A percentile compares a stretch with the other conserved stretches of the same genome.
These are phyloP conservation scores for California macrophylla DNA, from an alignment of 441 rosid species.

Conservation along the genomic window DNA sequence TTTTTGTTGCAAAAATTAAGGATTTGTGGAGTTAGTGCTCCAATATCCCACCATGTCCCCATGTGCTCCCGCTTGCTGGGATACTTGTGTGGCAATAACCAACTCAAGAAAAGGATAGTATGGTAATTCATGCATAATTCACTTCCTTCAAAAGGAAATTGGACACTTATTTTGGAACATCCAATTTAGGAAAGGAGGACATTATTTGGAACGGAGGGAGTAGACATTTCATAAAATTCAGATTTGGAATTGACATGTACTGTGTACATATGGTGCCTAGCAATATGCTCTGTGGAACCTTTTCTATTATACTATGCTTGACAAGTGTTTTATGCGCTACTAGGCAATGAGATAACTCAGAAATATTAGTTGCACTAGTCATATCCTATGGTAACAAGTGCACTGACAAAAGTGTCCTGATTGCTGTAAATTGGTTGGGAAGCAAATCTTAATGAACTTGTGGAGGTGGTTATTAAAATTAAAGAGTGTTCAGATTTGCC, in stretches of 20 bases:
- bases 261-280: not conserved
- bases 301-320: not conserved
- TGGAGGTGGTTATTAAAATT: not conserved
- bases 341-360: not conserved
- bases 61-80: not conserved
- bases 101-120: not conserved
- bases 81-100: not conserved
- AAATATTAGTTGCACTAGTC: not conserved
- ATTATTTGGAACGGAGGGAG: too few relatives aligned
- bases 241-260: not conserved
- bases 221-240: not conserved
- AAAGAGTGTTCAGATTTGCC: not conserved
- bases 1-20: not conserved
- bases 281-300: not conserved
- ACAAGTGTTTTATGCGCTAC: not conserved
- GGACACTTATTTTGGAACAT: not conserved
- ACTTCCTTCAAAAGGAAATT: not conserved
- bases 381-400: not conserved
- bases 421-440: not conserved
- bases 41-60: not conserved
- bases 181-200: not conserved
- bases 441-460: not conserved
- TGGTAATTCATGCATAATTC: not conserved
- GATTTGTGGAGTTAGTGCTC: not conserved
- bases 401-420: not conserved